Base-by-base conservation (phyloP, 345 rosid genomes). In the Adansonia digitata region DNA sequence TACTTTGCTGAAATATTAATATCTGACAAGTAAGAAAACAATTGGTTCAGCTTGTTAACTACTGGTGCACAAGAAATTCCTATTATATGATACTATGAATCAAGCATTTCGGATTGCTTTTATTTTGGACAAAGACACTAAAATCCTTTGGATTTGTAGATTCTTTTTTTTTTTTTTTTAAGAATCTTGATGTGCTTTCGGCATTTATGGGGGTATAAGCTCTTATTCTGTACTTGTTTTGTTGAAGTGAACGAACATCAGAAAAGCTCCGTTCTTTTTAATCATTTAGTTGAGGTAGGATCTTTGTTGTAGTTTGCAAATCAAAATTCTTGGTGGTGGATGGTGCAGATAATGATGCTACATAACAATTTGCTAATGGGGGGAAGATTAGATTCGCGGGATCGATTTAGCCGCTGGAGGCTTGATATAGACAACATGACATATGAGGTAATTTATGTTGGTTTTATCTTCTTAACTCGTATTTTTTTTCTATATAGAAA, bases 351-450 rank as follows among this genome's bases (percentile, higher is more conserved):
- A 68, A 53, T 79, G 84, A 79, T 84, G 82, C 68, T 68, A 40
- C 69, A 53, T 61, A 81, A 81, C 77, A 69, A 84, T 71, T 77
- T 81, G 78, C 75, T 74, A 15, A 79, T 77, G 86, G 82, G 81
- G 57, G 78, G 77, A 61, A 66, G 72, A 71, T 29, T 79, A 65
- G 77, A 79, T 45, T 71, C 77, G 51, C 60, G 39, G 1, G 85
- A 84, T 53, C 78, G 79, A 40, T 84, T 79, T 69, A 78, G 72
- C 26, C 59, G 64, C 27, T 77, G 79, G 82, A 84, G 87, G 75
- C 83, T 84, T 13, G 85, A 82, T 75, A 82, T 84, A 34, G 85
- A 84, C 73, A 65, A 34, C 74, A 84, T 84, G 87, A 72, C 85
- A 62, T 84, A 84, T 46, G 83, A 84, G 85, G 87, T 84, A 49